Evolutionary conservation across 2,329 filamentous ascomycete genomes (phyloP).

Genomic region (Aspergillus brunneoviolaceus): DNA sequence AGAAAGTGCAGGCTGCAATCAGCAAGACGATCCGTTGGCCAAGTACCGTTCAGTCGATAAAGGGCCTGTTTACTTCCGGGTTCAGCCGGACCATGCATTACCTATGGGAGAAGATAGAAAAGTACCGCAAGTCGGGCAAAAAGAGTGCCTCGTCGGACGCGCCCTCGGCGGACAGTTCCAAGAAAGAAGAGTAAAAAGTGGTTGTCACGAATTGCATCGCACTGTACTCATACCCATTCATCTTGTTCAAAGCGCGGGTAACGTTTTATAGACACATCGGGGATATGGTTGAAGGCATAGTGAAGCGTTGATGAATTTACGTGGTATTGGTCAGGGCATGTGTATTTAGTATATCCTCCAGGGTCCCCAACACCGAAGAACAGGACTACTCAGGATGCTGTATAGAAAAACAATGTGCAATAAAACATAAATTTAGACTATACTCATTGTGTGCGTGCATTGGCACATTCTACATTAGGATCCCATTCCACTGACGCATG

Average conservation of each 20-base stretch:
- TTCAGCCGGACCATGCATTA: conserved; percentile 70
- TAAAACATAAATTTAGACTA: neutral
- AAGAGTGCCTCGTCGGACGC: conserved; percentile 22
- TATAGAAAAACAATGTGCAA: conserved; percentile 1
- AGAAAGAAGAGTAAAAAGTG: conserved; percentile 22
- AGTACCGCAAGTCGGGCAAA: conserved; percentile 50
- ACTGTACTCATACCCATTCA: conserved; percentile 4
- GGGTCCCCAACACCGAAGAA: neutral
- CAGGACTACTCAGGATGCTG: neutral
- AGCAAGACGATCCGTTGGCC: conserved; percentile 90
- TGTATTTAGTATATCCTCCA: conserved; percentile 14
- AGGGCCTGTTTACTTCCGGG: conserved; percentile 79
- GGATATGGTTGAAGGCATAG: conserved; percentile 17
- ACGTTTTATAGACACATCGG: conserved; percentile 4
- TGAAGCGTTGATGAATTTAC: conserved; percentile 16
- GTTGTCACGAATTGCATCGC: conserved; percentile 10
- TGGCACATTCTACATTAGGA: neutral
- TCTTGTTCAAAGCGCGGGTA: neutral
- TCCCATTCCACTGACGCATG: no score
- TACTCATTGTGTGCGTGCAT: neutral
- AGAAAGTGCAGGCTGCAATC: conserved; percentile 73
- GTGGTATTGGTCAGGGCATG: conserved; percentile 7
- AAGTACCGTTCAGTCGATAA: conserved; percentile 81
- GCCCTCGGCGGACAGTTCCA: conserved; percentile 19
- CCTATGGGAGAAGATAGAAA: conserved; percentile 74